A percentile compares a stretch with the other conserved stretches of the same genome.
Conservation (phyloP, 2,329 filamentous ascomycete genomes). For the Chaetomiaceae sp. region DNA sequence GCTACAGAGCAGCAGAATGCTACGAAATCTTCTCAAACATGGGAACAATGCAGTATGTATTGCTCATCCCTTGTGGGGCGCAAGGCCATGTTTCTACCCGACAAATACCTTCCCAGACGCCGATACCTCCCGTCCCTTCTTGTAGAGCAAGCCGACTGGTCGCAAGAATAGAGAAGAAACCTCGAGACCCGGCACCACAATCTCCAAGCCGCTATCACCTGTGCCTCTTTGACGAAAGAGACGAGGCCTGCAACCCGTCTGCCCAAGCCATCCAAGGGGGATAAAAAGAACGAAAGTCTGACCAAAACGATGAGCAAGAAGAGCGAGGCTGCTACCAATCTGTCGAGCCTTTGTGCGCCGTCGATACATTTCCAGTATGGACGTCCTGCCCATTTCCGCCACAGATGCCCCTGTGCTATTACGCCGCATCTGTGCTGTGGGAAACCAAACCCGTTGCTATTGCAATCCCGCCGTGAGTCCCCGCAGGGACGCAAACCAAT, state of each 20-base stretch:
- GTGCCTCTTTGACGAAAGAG: not conserved
- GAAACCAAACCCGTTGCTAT: constrained; percentile 1
- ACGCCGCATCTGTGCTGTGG: constrained; percentile 16
- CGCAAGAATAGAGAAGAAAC: no score
- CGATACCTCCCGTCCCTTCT: no score
- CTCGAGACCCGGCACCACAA: no score
- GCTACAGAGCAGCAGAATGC: no score
- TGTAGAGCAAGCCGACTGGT: no score
- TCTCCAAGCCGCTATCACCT: not conserved
- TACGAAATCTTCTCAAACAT: no score
- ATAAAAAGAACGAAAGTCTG: not conserved
- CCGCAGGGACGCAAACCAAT: no score
- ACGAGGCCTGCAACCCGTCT: not conserved
- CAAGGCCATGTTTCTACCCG: no score
- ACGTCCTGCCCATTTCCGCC: constrained; percentile 6
- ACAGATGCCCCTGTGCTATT: constrained; percentile 18
- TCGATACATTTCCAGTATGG: constrained; percentile 23
- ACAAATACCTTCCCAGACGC: no score
- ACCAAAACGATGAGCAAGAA: not conserved
- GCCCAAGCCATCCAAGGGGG: not conserved
- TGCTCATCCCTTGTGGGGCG: no score
- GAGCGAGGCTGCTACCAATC: constrained; percentile 5
- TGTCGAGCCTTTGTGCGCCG: constrained; percentile 1
- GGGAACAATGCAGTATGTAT: no score
- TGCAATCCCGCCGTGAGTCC: not conserved